These are phyloP conservation scores for Dacryopinax spathularia DNA, from an alignment of 768 basidiomycete genomes.

Conservation along the genomic window DNA sequence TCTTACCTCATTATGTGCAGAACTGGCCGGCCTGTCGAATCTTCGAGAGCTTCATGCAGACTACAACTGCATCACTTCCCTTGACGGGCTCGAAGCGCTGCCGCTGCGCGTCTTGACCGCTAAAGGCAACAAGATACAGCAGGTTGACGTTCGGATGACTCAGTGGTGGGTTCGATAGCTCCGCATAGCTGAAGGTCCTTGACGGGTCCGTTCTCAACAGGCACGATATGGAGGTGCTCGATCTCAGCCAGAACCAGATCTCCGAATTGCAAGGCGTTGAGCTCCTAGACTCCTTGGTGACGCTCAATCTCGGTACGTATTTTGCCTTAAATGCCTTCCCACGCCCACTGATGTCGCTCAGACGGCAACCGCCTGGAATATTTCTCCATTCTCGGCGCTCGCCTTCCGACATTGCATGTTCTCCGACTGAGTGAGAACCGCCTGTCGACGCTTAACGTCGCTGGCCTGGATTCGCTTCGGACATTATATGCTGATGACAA, in stretches of 20 bases:
- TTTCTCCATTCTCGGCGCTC: conserved; percentile 25
- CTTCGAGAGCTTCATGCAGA: conserved; percentile 85
- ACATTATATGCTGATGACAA: conserved; percentile 92
- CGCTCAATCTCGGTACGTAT: conserved; percentile 71
- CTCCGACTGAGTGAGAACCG: conserved; percentile 76
- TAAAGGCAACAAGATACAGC: conserved; percentile 53
- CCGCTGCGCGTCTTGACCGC: conserved; percentile 65
- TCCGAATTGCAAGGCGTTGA: conserved; percentile 43
- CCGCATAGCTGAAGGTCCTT: neutral
- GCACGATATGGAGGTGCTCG: conserved; percentile 58
- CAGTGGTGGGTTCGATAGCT: conserved; percentile 45
- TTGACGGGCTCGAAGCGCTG: conserved; percentile 51
- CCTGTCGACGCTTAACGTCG: conserved; percentile 46
- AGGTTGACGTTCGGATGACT: conserved; percentile 44
- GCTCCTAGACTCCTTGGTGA: conserved; percentile 33
- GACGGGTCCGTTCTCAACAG: conserved; percentile 13
- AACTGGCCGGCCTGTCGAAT: conserved; percentile 69
- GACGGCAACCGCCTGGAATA: conserved; percentile 57
- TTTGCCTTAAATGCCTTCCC: neutral
- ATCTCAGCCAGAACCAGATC: conserved; percentile 65
- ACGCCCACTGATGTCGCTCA: conserved; percentile 19
- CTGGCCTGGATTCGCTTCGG: conserved; percentile 53
- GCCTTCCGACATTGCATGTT: conserved; percentile 61
- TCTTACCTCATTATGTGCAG: conserved; percentile 27
- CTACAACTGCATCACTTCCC: conserved; percentile 56